phyloP scores from a whole-genome alignment of 176 grass and related monocot genomes.

The Cenchrus purpureus region DNA sequence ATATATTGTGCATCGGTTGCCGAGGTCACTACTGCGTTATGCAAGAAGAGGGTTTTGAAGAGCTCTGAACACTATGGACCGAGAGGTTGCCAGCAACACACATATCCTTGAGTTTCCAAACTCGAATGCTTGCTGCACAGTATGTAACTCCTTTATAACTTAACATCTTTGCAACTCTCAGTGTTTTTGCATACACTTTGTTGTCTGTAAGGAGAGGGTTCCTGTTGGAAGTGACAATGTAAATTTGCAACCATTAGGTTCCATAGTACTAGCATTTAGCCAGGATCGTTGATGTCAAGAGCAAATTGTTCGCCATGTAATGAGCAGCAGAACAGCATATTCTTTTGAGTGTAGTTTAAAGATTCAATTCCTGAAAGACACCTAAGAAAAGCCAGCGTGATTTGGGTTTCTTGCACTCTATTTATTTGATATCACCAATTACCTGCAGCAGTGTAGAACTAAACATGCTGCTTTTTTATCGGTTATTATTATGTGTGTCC shows the following conservation, averaged over 20 bases:
- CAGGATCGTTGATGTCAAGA: neutral
- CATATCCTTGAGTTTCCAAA: neutral
- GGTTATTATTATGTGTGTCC: no score
- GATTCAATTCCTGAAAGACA: neutral
- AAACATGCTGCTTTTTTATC: no score
- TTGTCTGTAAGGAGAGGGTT: neutral
- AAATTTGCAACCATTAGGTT: neutral
- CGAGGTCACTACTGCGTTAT: slow-evolving; percentile 6
- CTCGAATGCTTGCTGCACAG: neutral
- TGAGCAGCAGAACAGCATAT: neutral
- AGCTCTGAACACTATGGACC: slow-evolving; percentile 13
- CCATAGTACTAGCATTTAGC: neutral
- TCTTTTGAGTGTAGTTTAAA: neutral
- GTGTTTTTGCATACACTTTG: neutral
- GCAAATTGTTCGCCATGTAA: neutral
- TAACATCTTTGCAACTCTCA: neutral
- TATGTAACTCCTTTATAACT: neutral
- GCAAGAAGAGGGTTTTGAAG: neutral
- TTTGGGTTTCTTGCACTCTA: neutral
- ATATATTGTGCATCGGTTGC: slow-evolving; percentile 23
- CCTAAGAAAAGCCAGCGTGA: neutral
- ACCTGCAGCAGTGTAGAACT: neutral
- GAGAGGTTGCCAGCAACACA: slow-evolving; percentile 24
- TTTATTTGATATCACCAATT: neutral
- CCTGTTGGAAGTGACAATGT: neutral